Evolutionary conservation across 331 rosid species (phyloP).

Genomic region (Dryas integrifolia): DNA sequence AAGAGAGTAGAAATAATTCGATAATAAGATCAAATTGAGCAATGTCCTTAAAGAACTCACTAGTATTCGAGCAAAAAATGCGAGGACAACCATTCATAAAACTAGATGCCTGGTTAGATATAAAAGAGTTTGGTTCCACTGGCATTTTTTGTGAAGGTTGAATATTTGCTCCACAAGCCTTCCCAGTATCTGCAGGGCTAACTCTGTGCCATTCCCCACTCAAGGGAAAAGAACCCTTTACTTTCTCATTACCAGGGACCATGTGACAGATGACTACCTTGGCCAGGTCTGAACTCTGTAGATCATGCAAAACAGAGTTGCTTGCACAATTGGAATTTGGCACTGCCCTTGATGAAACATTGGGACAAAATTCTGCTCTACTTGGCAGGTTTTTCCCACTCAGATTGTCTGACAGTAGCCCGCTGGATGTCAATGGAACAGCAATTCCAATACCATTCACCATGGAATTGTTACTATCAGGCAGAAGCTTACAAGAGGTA

Average conservation of each 20-base stretch:
- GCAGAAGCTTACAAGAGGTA: conserved; percentile 24
- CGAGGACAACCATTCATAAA: conserved; percentile 56
- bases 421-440: conserved; percentile 25
- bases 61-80: conserved; percentile 55
- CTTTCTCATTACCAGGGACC: conserved; percentile 37
- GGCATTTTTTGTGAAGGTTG: conserved; percentile 31
- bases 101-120: conserved; percentile 29
- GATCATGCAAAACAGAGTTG: conserved; percentile 38
- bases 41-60: conserved; percentile 40
- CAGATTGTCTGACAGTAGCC: conserved; percentile 34
- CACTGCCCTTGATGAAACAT: conserved; percentile 32
- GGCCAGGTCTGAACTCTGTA: conserved; percentile 34
- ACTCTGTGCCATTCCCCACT: conserved; percentile 29
- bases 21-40: background rate
- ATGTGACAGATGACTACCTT: conserved; percentile 24
- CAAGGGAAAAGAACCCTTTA: conserved; percentile 30
- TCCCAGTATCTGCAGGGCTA: conserved; percentile 26
- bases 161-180: conserved; percentile 26
- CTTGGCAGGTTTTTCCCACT: conserved; percentile 31
- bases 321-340: conserved; percentile 29
- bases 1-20: conserved; percentile 17
- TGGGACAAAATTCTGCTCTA: conserved; percentile 30
- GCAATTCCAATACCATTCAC: conserved; percentile 36
- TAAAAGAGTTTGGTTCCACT: conserved; percentile 25
- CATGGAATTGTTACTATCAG: conserved; percentile 28